Conservation (phyloP, 352 stramenopile species). For the Phytophthora pinifolia region DNA sequence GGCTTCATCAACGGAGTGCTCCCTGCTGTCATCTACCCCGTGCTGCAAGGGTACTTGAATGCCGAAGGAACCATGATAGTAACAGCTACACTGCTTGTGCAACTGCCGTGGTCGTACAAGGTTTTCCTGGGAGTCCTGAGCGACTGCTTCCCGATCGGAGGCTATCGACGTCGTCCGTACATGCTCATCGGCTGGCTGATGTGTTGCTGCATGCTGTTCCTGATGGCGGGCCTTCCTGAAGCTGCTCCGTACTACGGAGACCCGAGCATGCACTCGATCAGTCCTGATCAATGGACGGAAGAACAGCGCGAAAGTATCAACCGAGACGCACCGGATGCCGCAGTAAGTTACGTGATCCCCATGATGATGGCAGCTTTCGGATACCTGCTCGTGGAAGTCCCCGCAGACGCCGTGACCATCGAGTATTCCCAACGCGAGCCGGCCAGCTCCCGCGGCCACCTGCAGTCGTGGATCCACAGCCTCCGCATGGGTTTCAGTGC, state of each 20-base stretch:
- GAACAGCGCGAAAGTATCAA: conserved; percentile 46
- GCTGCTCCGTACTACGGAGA: conserved; percentile 52
- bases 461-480: conserved; percentile 66
- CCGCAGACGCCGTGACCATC: conserved; percentile 62
- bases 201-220: conserved; percentile 47
- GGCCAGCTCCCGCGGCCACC: conserved; percentile 37
- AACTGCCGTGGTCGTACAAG: conserved; percentile 65
- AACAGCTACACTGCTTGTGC: conserved; percentile 46
- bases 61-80: conserved; percentile 55
- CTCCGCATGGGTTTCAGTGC: conserved; percentile 50
- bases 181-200: conserved; percentile 60
- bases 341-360: conserved; percentile 53
- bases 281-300: conserved; percentile 34
- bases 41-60: conserved; percentile 62
- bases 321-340: conserved; percentile 31
- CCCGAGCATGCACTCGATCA: conserved; percentile 31
- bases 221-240: conserved; percentile 43
- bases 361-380: conserved; percentile 78
- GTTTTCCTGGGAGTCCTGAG: conserved; percentile 58
- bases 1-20: conserved; percentile 52
- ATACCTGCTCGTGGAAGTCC: conserved; percentile 59
- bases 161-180: conserved; percentile 57
- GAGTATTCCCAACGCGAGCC: conserved; percentile 62
- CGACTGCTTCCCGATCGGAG: conserved; percentile 62
- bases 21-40: conserved; percentile 51